A percentile compares a stretch with the other conserved stretches of the same genome.
Conservation (phyloP, 1,139 yeast genomes). For the Sugiyamaella novakii region DNA sequence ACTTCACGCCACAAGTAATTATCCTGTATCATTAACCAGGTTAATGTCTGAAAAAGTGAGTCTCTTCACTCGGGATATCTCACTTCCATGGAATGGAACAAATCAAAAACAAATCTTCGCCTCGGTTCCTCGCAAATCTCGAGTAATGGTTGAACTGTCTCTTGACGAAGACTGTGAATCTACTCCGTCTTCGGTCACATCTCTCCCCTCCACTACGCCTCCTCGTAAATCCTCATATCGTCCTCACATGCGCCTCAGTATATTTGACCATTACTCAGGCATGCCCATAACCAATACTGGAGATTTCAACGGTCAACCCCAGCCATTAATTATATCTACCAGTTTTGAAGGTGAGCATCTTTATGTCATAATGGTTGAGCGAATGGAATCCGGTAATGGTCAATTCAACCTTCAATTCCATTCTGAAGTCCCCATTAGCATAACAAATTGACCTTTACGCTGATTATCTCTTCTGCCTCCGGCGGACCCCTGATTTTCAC, state of each 20-base stretch:
- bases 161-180: slow-evolving; percentile 7
- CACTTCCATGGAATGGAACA: slow-evolving; percentile 29
- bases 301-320: slow-evolving; percentile 45
- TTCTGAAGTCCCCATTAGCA: slow-evolving; percentile 28
- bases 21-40: slow-evolving; percentile 27
- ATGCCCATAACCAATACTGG: slow-evolving; percentile 41
- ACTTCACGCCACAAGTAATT: slow-evolving; percentile 18
- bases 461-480: neutral
- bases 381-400: slow-evolving; percentile 40
- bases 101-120: slow-evolving; percentile 28
- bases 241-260: slow-evolving; percentile 38
- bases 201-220: neutral
- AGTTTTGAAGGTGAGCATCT: slow-evolving; percentile 16
- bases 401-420: slow-evolving; percentile 26
- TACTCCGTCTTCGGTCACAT: slow-evolving; percentile 17
- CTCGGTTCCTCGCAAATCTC: slow-evolving; percentile 17
- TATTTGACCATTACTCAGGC: slow-evolving; percentile 30
- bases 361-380: slow-evolving; percentile 33
- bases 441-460: neutral
- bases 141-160: slow-evolving; percentile 13
- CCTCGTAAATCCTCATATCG: slow-evolving; percentile 25
- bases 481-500: slow-evolving; percentile 5
- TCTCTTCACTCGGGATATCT: slow-evolving; percentile 29
- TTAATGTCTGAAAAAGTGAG: slow-evolving; percentile 32
- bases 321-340: slow-evolving; percentile 8